phyloP scores from a whole-genome alignment of 129 eudicot species.

The Helianthus annuus region HanXRQr2.0-SUNRISE NC_035436.2:195321203-195321702 shows the following conservation, averaged over 20 bases:
- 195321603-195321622: too few species aligned
- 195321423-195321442: conserved; percentile 35
- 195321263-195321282: conserved; percentile 28
- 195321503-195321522: conserved; percentile 37
- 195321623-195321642: too few species aligned
- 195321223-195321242: conserved; percentile 12
- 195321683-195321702: too few species aligned
- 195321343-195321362: conserved; percentile 39
- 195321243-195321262: conserved; percentile 19
- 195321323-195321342: conserved; percentile 48
- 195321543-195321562: neutral
- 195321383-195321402: conserved; percentile 32
- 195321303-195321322: conserved; percentile 33
- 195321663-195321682: too few species aligned
- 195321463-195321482: conserved; percentile 36
- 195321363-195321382: conserved; percentile 36
- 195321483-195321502: conserved; percentile 34
- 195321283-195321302: conserved; percentile 39
- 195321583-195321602: too few species aligned
- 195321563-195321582: neutral
- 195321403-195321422: conserved; percentile 28
- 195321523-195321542: conserved; percentile 19
- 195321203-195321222: conserved; percentile 21
- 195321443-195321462: conserved; percentile 35
- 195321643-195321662: too few species aligned